Conservation (phyloP, 768 basidiomycete species). For the Tephrocybe sp. region DNA sequence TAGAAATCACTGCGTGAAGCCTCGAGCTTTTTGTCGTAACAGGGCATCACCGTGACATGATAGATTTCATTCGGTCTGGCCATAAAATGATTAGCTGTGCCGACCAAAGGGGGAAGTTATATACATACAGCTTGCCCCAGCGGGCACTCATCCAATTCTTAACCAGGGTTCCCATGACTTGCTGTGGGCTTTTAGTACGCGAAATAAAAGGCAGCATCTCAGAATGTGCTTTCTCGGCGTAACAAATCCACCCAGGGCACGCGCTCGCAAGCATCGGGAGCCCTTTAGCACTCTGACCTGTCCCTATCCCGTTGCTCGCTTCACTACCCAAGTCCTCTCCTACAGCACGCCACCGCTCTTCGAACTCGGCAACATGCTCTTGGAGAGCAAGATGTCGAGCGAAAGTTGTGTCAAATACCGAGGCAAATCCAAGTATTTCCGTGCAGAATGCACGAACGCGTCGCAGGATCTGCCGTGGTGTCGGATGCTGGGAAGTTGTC, state of each 20-base stretch:
- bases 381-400: conserved; percentile 82
- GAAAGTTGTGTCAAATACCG: conserved; percentile 94
- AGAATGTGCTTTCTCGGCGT: conserved; percentile 95
- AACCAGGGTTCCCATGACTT: conserved; percentile 90
- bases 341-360: conserved; percentile 56
- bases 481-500: conserved; percentile 31
- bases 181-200: conserved; percentile 88
- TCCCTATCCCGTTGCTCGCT: background rate
- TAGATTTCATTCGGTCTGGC: conserved; percentile 84
- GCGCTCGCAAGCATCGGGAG: conserved; percentile 94
- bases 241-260: conserved; percentile 99
- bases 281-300: conserved; percentile 18
- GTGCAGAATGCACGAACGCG: conserved; percentile 73
- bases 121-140: conserved; percentile 69
- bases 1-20: conserved; percentile 95
- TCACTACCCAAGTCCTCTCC: conserved; percentile 16
- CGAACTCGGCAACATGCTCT: conserved; percentile 82
- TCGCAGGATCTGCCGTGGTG: conserved; percentile 61
- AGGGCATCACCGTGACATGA: conserved; percentile 98
- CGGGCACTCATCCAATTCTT: conserved; percentile 80
- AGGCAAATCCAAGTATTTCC: conserved; percentile 68
- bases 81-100: conserved; percentile 7
- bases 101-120: background rate
- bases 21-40: conserved; percentile 99
- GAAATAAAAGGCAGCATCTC: conserved; percentile 93